phyloP scores from a whole-genome alignment of 768 basidiomycete species.

The Chalciporus pseudorubinellus region DNA sequence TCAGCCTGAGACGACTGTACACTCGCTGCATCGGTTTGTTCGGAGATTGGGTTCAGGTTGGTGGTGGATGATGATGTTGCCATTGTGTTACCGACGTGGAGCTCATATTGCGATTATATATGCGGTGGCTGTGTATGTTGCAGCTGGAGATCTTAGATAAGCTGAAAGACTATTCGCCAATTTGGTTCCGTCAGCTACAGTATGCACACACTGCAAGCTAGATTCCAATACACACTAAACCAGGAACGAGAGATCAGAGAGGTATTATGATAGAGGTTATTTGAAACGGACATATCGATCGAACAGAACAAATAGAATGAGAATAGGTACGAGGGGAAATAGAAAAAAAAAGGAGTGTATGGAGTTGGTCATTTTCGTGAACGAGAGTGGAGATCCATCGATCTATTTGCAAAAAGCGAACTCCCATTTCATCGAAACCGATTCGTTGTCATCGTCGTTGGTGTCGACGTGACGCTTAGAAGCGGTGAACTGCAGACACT shows the following conservation, averaged over 20 bases:
- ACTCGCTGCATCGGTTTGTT: slow-evolving; percentile 11
- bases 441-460: background rate
- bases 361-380: background rate
- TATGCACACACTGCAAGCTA: no score
- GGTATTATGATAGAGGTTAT: no score
- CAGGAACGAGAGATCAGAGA: background rate
- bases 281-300: no score
- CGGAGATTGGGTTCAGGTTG: slow-evolving; percentile 13
- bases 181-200: no score
- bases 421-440: background rate
- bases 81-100: background rate
- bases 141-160: no score
- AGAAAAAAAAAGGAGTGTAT: slow-evolving; percentile 5
- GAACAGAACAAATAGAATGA: background rate
- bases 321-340: background rate
- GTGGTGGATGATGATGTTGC: background rate
- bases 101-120: no score
- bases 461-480: background rate
- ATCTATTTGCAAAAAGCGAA: background rate
- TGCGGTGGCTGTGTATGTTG: no score
- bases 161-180: no score
- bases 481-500: no score
- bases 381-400: background rate
- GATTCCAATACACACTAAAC: no score
- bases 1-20: slow-evolving; percentile 39